Evolutionary conservation across 2,329 filamentous ascomycete species (phyloP).

Genomic region (Thielaviopsis ethacetica): DNA sequence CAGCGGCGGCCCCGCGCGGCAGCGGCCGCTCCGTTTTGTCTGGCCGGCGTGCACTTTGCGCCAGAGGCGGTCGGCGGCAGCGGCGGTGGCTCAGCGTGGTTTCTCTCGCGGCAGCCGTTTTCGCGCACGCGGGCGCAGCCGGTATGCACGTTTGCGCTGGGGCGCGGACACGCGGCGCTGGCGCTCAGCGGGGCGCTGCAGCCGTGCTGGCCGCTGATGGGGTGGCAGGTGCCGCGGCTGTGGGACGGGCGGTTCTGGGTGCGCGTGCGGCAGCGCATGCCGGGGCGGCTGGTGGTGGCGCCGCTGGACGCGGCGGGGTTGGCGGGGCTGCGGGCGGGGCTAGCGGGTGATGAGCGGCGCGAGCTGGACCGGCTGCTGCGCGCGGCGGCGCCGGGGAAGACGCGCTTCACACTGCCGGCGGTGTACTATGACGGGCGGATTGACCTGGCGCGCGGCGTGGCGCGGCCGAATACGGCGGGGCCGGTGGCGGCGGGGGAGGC

Average conservation of each 20-base stretch:
- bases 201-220: no score
- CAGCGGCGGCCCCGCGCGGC: slow-evolving; percentile 2
- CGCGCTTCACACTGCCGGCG: slow-evolving; percentile 37
- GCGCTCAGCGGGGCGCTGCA: neutral
- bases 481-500: no score
- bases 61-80: no score
- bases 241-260: slow-evolving; percentile 52
- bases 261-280: slow-evolving; percentile 27
- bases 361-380: slow-evolving; percentile 28
- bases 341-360: slow-evolving; percentile 18
- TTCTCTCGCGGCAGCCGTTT: slow-evolving; percentile 31
- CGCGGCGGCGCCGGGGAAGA: slow-evolving; percentile 35
- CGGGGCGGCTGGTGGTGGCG: slow-evolving; percentile 25
- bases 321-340: slow-evolving; percentile 30
- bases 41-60: slow-evolving; percentile 24
- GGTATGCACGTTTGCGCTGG: neutral
- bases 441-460: neutral
- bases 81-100: no score
- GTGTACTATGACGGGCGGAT: slow-evolving; percentile 25
- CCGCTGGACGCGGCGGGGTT: slow-evolving; percentile 29
- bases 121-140: slow-evolving; percentile 21
- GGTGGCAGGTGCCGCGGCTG: slow-evolving; percentile 22
- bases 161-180: neutral
- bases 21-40: slow-evolving; percentile 25
- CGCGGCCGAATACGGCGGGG: neutral